Evolutionary conservation across 2,329 filamentous ascomycete genomes (phyloP).

Genomic region (Leptographium flavum): DNA sequence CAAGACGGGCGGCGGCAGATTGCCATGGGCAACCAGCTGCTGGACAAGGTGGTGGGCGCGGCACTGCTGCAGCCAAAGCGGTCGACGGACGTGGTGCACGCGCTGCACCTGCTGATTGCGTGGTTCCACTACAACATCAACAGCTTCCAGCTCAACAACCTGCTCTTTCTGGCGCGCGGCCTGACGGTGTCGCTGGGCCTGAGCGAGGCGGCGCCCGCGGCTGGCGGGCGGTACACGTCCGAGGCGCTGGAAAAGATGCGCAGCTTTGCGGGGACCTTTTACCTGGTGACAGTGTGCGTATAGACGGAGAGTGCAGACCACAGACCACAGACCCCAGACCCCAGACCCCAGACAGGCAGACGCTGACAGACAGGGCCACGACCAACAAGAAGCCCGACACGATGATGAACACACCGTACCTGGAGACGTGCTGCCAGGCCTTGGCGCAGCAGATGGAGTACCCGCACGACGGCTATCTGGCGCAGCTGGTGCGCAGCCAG

Average conservation of each 20-base stretch:
- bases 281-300: slow-evolving; percentile 30
- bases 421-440: slow-evolving; percentile 27
- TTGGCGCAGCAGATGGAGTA: slow-evolving; percentile 27
- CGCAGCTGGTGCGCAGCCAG: slow-evolving; percentile 32
- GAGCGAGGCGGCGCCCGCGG: slow-evolving; percentile 15
- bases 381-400: slow-evolving; percentile 30
- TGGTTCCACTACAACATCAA: slow-evolving; percentile 36
- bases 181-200: slow-evolving; percentile 28
- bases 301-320: no score
- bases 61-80: slow-evolving; percentile 26
- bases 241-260: slow-evolving; percentile 24
- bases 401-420: slow-evolving; percentile 29
- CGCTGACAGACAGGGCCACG: slow-evolving; percentile 13
- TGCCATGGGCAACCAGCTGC: slow-evolving; percentile 26
- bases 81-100: slow-evolving; percentile 32
- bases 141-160: slow-evolving; percentile 33
- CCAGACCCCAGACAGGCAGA: background rate
- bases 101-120: slow-evolving; percentile 27
- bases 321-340: no score
- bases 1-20: slow-evolving; percentile 29
- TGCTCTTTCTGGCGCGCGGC: slow-evolving; percentile 32
- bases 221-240: background rate
- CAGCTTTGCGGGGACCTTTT: slow-evolving; percentile 34
- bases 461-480: slow-evolving; percentile 27
- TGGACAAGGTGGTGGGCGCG: slow-evolving; percentile 27